Evolutionary conservation across 2,329 filamentous ascomycete genomes (phyloP).

Genomic region (Phyllosticta citribraziliensis): DNA sequence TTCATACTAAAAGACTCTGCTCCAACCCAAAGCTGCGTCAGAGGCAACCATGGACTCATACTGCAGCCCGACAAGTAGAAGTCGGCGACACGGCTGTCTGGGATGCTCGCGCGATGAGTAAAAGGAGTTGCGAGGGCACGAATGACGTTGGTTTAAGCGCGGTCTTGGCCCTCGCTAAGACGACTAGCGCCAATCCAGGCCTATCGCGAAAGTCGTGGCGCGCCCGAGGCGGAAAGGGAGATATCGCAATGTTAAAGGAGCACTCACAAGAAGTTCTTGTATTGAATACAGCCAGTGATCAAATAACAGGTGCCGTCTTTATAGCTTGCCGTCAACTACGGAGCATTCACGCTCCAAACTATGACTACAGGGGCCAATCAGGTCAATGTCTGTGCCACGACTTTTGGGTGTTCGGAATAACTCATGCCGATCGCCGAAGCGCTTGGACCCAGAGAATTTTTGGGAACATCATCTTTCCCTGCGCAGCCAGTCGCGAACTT

Average conservation of each 20-base stretch:
- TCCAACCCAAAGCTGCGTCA: background rate
- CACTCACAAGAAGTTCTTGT: too few species aligned
- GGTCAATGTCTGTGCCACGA: too few species aligned
- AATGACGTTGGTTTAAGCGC: constrained; percentile 5
- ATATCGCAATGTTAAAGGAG: too few species aligned
- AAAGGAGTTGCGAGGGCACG: background rate
- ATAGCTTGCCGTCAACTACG: too few species aligned
- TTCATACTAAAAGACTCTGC: background rate
- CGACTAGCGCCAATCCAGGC: background rate
- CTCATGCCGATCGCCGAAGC: background rate
- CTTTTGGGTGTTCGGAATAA: background rate
- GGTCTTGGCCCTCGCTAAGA: background rate
- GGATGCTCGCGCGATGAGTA: background rate
- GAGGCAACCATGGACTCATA: background rate
- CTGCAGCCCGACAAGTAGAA: background rate
- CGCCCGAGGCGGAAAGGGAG: too few species aligned
- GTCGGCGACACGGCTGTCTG: background rate
- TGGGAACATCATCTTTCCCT: background rate
- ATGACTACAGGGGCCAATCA: too few species aligned
- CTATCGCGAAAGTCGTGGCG: too few species aligned
- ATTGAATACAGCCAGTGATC: too few species aligned
- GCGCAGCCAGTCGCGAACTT: constrained; percentile 3
- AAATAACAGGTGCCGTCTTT: too few species aligned
- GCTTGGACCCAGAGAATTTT: constrained; percentile 1
- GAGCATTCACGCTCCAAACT: too few species aligned